A percentile compares a stretch with the other conserved stretches of the same genome.
Conservation (phyloP, 164 flowering plant species). For the Amborella trichopoda region DNA sequence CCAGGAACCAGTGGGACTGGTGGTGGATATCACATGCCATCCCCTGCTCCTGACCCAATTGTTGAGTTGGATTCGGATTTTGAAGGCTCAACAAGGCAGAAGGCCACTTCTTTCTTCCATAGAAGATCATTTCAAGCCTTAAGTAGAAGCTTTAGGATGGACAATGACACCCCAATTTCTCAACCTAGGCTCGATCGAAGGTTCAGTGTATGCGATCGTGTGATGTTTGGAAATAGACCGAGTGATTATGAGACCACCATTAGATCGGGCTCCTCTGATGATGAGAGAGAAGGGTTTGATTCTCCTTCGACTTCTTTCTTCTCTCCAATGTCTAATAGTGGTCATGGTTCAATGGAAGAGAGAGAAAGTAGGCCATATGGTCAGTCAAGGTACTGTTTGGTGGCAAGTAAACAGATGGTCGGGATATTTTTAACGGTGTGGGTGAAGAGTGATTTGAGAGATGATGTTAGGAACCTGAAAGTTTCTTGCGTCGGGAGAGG, state of each 20-base stretch:
- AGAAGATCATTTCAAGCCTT: slow-evolving; percentile 31
- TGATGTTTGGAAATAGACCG: slow-evolving; percentile 26
- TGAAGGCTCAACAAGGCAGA: slow-evolving; percentile 66
- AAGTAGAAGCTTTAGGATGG: slow-evolving; percentile 38
- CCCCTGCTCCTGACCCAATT: slow-evolving; percentile 75
- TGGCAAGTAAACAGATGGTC: slow-evolving; percentile 47
- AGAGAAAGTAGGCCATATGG: slow-evolving; percentile 19
- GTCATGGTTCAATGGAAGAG: slow-evolving; percentile 21
- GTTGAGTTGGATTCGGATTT: slow-evolving; percentile 83
- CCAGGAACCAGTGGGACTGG: slow-evolving; percentile 50
- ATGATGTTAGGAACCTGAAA: slow-evolving; percentile 28
- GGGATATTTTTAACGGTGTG: slow-evolving; percentile 41
- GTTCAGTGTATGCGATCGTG: slow-evolving; percentile 39
- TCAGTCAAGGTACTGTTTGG: slow-evolving; percentile 32
- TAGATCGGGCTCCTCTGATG: slow-evolving; percentile 38
- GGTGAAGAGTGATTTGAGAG: slow-evolving; percentile 32
- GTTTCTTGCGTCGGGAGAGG: slow-evolving; percentile 48
- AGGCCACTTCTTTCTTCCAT: slow-evolving; percentile 39
- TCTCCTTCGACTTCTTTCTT: slow-evolving; percentile 23
- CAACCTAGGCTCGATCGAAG: slow-evolving; percentile 35
- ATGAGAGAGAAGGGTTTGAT: slow-evolving; percentile 28
- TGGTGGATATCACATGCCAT: slow-evolving; percentile 50
- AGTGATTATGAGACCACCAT: slow-evolving; percentile 29
- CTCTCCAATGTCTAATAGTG: slow-evolving; percentile 25
- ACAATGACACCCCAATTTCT: slow-evolving; percentile 19